Base-by-base conservation (phyloP, 1,284 basidiomycete species). In the Moesziomyces aphidis region DNA sequence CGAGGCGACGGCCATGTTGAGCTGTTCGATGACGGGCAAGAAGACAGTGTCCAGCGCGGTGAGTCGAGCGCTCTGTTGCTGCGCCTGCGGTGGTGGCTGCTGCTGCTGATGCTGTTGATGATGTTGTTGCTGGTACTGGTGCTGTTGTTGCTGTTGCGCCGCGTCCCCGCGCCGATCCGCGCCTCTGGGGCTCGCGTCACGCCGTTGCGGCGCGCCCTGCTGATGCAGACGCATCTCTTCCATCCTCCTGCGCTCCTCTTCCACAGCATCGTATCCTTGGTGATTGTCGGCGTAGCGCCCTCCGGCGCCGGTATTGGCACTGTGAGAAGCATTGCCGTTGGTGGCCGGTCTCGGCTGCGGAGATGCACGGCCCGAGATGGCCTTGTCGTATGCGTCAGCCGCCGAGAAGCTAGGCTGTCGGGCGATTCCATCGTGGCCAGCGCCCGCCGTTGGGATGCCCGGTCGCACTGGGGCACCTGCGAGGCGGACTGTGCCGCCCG, bases 11-110 rank as follows among this genome's bases (percentile, higher is more conserved):
- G 80, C 80, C 57, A 79, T 56, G 19, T 73, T 75, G 44, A 81
- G 74, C 61, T 76, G 77, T 48, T 82, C 75, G 31, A 82, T 77
- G 34, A 82, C 78, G 10, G 80, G 80, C 19, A 80, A 52, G 52
- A 82, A 75, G 21, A 82, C 75, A 0, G 74, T 76, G 52, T 82
- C 78, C 22, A 80, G 60, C 3, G 80, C 80, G 1, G 74, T 78
- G 22, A 74, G 53, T 5, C 69, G 61, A 22, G 56, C 75, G n/a
- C 57, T 55, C 26, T 61, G 54, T 50, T 69, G 60, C 36, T 42
- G 43, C 53, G 63, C 61, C 19, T 55, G 59, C n/a, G 47, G 50
- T 26, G 52, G 50, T 11, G 50, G 47, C 17, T 66, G 63, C 5
- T 66, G 63, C 5, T 66, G 50, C 9, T 70, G 69, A 10, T 63